These are phyloP conservation scores for Scolecobasidium constrictum DNA, from an alignment of 2,329 filamentous ascomycete species.

Conservation along the genomic window DNA sequence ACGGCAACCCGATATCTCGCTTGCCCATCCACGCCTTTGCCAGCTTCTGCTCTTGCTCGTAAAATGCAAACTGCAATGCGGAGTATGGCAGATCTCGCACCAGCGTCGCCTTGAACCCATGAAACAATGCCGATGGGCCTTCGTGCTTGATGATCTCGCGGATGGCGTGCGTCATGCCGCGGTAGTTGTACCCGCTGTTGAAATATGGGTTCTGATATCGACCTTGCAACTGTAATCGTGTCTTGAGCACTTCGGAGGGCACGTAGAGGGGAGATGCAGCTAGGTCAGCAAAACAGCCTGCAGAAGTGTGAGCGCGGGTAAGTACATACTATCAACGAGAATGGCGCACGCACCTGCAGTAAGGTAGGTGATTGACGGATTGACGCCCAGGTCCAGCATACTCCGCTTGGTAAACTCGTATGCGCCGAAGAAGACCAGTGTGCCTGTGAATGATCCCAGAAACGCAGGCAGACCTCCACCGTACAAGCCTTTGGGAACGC, in stretches of 20 bases:
- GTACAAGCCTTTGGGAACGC: conserved; percentile 74
- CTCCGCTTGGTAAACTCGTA: conserved; percentile 92
- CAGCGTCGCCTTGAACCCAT: conserved; percentile 94
- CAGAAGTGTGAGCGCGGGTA: neutral
- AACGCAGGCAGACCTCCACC: conserved; percentile 89
- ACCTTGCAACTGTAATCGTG: conserved; percentile 88
- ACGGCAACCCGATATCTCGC: conserved; percentile 64
- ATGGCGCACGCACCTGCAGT: conserved; percentile 53
- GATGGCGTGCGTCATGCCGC: conserved; percentile 70
- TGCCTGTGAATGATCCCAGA: conserved; percentile 85
- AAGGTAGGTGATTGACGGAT: conserved; percentile 76
- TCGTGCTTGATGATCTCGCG: conserved; percentile 76
- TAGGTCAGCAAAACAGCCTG: conserved; percentile 85
- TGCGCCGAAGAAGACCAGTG: conserved; percentile 87
- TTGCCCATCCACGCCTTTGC: conserved; percentile 63
- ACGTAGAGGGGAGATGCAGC: conserved; percentile 91
- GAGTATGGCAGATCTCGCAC: conserved; percentile 93
- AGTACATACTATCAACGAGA: neutral
- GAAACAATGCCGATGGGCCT: conserved; percentile 77
- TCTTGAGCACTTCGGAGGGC: conserved; percentile 94
- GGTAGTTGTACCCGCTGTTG: conserved; percentile 91
- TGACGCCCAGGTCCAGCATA: conserved; percentile 75
- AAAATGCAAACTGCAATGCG: conserved; percentile 94
- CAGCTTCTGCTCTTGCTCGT: conserved; percentile 82
- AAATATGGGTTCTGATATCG: conserved; percentile 93